Evolutionary conservation across 805 yeast species (phyloP).

Genomic region (Wickerhamiella shivajii): DNA sequence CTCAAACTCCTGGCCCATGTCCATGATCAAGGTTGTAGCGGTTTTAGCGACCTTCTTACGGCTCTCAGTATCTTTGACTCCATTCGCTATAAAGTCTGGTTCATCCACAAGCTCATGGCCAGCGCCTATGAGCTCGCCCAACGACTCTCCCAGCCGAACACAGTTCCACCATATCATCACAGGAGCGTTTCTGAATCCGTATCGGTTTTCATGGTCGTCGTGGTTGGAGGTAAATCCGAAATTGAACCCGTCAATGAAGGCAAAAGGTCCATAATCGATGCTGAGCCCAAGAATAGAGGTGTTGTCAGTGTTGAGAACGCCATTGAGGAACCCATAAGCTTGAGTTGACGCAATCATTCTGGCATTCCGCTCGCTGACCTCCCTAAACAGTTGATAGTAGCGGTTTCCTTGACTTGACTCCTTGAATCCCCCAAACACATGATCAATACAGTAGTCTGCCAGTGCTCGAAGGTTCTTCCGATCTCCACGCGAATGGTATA

Average conservation of each 20-base stretch:
- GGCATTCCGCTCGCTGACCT: constrained; percentile 63
- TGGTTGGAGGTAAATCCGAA: constrained; percentile 79
- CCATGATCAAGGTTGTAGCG: constrained; percentile 52
- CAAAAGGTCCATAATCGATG: constrained; percentile 90
- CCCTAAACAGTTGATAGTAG: constrained; percentile 60
- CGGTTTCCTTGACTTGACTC: no score
- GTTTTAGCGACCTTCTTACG: constrained; percentile 36
- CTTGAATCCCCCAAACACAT: constrained; percentile 31
- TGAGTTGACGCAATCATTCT: constrained; percentile 72
- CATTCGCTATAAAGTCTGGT: constrained; percentile 27
- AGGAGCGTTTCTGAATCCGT: constrained; percentile 75
- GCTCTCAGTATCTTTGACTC: constrained; percentile 33
- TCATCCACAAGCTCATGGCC: constrained; percentile 40
- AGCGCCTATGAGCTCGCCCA: constrained; percentile 70
- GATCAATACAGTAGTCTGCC: constrained; percentile 57
- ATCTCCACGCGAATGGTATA: constrained; percentile 61
- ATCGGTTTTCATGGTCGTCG: constrained; percentile 60
- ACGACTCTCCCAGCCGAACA: constrained; percentile 65
- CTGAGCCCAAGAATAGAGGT: constrained; percentile 80
- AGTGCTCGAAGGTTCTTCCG: constrained; percentile 44
- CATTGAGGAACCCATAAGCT: constrained; percentile 82
- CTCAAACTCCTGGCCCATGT: constrained; percentile 52
- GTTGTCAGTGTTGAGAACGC: constrained; percentile 89
- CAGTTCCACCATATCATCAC: constrained; percentile 87
- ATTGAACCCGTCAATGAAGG: constrained; percentile 73